Evolutionary conservation across 768 basidiomycete genomes (phyloP).

Genomic region (Dacryopinax spathularia): DNA sequence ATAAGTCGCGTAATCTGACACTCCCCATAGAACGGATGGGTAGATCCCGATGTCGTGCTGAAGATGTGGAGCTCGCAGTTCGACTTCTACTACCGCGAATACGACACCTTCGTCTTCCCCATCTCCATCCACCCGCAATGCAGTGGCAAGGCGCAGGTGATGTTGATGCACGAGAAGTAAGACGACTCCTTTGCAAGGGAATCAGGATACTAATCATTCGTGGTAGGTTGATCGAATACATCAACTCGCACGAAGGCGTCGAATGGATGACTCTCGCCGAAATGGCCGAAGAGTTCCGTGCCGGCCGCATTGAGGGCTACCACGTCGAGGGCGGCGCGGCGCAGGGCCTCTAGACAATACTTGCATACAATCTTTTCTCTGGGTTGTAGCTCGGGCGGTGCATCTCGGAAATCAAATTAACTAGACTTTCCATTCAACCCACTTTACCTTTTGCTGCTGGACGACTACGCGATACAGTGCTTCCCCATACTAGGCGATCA

Average conservation of each 20-base stretch:
- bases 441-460: neutral
- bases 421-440: neutral
- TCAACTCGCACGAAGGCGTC: neutral
- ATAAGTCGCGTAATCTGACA: neutral
- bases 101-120: neutral
- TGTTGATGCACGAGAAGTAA: neutral
- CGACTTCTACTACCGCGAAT: neutral
- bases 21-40: neutral
- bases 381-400: neutral
- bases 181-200: neutral
- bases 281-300: constrained; percentile 1
- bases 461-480: neutral
- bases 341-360: neutral
- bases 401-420: neutral
- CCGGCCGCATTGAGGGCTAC: neutral
- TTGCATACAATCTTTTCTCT: neutral
- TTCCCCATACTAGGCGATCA: neutral
- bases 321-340: neutral
- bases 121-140: neutral
- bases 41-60: neutral
- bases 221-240: constrained; percentile 1
- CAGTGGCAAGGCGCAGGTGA: neutral
- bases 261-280: constrained; percentile 2
- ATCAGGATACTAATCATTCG: neutral
- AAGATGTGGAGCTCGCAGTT: neutral